Evolutionary conservation across 2,329 filamentous ascomycete genomes (phyloP), one percentile per base, ranked within the genome.

Genomic region (Aspergillus sp.): DNA sequence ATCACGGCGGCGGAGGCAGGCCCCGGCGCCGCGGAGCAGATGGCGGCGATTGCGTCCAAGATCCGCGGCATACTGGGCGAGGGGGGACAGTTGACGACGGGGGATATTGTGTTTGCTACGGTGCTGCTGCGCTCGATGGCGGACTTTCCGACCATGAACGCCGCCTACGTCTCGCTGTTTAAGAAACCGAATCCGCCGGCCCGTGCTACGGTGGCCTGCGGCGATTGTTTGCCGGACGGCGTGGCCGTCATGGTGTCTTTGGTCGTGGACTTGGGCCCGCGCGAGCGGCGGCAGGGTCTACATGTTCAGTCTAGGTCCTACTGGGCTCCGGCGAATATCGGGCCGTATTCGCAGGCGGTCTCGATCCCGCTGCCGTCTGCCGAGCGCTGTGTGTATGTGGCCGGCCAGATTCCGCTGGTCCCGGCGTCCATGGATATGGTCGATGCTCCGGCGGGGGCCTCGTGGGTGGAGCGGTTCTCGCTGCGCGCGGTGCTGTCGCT

Each of bases 251-350:
- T 93, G 56, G 71, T 86, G 17, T 83, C 80, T 16, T 69, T 81
- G 25, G 68, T 78, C 10, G 63, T 80, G n/a, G 71, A 79, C 54
- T 58, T 71, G 19, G 67, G 67, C 5, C 41, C 56, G 23, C 64
- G 63, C 38, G 58, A 60, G 16, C 49, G 54, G 36, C 71, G 77
- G 29, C 69, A 74, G 52, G 88, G 72, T 0, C 80, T 97, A 1
- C 94, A 99, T 69, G 92, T 99, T 5, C 94, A 97, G 72, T 92
- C 89, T 3, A 80, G 89, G 36, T 96, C 91, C 10, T 97, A 97
- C 78, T 99, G 94, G 94, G 94, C 94, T 0, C 94, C 94, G 0
- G 93, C 94, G 17, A 97, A 97, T 66, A 97, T 99, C 49, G 94
- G 94, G 0, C 94, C 94, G 0, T 97, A 97, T 71, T 97, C 92